Conservation (phyloP, 108 stramenopile genomes). For the Skeletonema marinoi region DNA sequence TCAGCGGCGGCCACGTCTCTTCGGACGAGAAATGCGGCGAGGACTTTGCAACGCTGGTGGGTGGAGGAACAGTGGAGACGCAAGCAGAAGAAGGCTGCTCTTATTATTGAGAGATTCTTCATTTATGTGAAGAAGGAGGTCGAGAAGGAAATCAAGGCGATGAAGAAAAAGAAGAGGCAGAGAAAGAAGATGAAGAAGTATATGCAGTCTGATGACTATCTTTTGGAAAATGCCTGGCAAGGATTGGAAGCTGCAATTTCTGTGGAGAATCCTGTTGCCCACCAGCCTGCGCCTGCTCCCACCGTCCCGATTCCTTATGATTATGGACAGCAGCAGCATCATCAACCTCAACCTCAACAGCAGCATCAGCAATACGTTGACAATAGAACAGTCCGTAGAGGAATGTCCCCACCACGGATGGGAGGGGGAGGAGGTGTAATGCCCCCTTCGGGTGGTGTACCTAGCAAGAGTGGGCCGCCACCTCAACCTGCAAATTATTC, state of each 20-base stretch:
- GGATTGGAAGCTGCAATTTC: conserved; percentile 30
- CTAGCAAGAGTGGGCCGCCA: not conserved
- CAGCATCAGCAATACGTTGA: not conserved
- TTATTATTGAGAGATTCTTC: conserved; percentile 49
- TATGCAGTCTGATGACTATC: conserved; percentile 57
- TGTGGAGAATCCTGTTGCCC: not conserved
- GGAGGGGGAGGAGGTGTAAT: not conserved
- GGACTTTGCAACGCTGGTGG: conserved; percentile 74
- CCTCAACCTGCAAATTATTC: not conserved
- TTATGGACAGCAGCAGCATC: not conserved
- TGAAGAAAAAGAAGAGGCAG: conserved; percentile 58
- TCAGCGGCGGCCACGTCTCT: conserved; percentile 43
- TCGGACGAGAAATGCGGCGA: conserved; percentile 65
- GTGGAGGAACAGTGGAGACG: conserved; percentile 46
- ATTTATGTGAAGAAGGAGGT: conserved; percentile 52
- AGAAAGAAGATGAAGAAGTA: conserved; percentile 46
- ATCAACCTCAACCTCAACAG: not conserved
- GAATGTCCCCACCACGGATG: not conserved
- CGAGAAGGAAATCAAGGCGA: conserved; percentile 39
- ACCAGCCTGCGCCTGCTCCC: not conserved
- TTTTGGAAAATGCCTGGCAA: conserved; percentile 70
- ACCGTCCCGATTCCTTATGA: not conserved
- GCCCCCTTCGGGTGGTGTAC: not conserved
- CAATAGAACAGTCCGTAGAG: not conserved
- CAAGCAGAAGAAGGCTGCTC: conserved; percentile 38